Base-by-base conservation (phyloP, 2,329 filamentous ascomycete species). In the Penicillium corylophilum region DNA sequence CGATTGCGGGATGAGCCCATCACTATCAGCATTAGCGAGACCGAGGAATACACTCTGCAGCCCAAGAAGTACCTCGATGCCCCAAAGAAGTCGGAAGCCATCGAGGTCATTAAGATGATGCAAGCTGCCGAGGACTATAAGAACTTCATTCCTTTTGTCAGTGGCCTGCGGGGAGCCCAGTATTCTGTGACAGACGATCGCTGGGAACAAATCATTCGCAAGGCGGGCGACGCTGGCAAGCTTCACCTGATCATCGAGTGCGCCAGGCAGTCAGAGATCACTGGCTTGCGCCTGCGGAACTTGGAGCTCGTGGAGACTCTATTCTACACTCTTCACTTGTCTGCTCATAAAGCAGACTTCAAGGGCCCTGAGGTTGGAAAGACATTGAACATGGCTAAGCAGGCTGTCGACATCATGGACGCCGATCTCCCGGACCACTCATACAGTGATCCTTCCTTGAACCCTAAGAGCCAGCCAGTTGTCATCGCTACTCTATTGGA, bases 401-500 rank as follows among this genome's bases (percentile, higher is more conserved):
- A 69, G 40, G 63, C 70, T 12, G 66, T 67, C 4, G 54, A 59
- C 29, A 52, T 75, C 52, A 67, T 76, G 60, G 68, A 75, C 39
- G 49, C 40, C 4, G 48, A 57, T 29, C 60, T 4, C 61, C 65
- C n/a, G 61, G 70, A 44, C 70, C 74, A 50, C 55, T 54, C 8
- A 54, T 60, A 16, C 40, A 46, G n/a, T 48, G 62, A 15, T 18
- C 57, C 58, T 22, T 42, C 49, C 24, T 23, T 59, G 6, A 71
- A 78, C 46, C 67, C 73, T 10, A 72, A 74, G 55, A 61, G 60
- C 41, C 64, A 67, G 47, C 73, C 75, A 1, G 68, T 72, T 22
- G 69, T 78, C 16, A 66, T 76, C 43, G 76, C 70, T 16, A 62
- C 72, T 1, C 53, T 78, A n/a, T 63, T 80, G 7, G 72, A 79